phyloP scores from a whole-genome alignment of 202 grass and related monocot species.

The Carex arenaria region DNA sequence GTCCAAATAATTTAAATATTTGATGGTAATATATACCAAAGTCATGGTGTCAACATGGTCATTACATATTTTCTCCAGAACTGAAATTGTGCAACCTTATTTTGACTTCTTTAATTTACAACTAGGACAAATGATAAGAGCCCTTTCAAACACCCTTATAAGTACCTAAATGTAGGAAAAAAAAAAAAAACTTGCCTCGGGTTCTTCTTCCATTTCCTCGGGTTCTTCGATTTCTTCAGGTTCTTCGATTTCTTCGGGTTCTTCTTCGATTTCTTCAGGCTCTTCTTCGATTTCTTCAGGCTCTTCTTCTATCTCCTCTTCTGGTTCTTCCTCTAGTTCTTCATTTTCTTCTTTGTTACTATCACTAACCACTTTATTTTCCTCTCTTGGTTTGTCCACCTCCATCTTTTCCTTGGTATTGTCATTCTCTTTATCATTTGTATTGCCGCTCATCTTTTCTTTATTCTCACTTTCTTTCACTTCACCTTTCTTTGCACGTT shows the following conservation, averaged over 20 bases:
- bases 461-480: slow-evolving; percentile 32
- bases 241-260: slow-evolving; percentile 68
- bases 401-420: slow-evolving; percentile 33
- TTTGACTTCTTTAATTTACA: background rate
- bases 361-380: slow-evolving; percentile 53
- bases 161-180: background rate
- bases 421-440: slow-evolving; percentile 36
- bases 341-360: slow-evolving; percentile 27
- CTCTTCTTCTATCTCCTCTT: slow-evolving; percentile 31
- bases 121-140: background rate
- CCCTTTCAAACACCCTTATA: background rate
- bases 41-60: background rate
- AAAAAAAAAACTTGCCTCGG: slow-evolving; percentile 21
- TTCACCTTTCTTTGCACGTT: slow-evolving; percentile 49
- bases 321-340: slow-evolving; percentile 34
- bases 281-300: slow-evolving; percentile 72
- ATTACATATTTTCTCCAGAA: background rate
- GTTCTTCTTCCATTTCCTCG: slow-evolving; percentile 64
- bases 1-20: background rate
- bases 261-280: slow-evolving; percentile 66
- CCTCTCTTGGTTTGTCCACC: slow-evolving; percentile 46
- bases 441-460: slow-evolving; percentile 28
- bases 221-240: slow-evolving; percentile 55
- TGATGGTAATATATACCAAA: background rate
- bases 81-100: background rate